Evolutionary conservation across 2,329 filamentous ascomycete genomes (phyloP).

Genomic region (Fusarium caatingaense): DNA sequence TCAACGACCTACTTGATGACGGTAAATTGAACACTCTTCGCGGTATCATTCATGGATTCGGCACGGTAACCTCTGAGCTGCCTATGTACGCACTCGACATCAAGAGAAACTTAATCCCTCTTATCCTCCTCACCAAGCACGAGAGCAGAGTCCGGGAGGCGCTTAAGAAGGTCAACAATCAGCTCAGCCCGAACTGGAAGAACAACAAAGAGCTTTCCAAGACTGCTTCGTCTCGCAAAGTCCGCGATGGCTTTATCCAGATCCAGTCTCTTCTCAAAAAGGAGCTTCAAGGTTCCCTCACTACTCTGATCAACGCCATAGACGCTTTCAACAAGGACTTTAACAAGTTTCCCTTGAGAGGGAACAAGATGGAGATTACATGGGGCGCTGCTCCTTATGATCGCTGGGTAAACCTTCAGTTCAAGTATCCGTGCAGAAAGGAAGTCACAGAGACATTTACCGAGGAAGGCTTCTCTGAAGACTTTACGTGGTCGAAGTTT

Average conservation of each 20-base stretch:
- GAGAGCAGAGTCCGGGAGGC: neutral
- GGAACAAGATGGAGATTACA: constrained; percentile 24
- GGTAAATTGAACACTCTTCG: constrained; percentile 4
- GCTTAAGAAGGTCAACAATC: constrained; percentile 7
- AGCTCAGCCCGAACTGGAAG: constrained; percentile 32
- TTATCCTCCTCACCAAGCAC: constrained; percentile 24
- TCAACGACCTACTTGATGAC: neutral
- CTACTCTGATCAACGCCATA: constrained; percentile 4
- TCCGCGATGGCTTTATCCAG: constrained; percentile 28
- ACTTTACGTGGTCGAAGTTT: constrained; percentile 25
- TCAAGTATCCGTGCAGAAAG: constrained; percentile 31
- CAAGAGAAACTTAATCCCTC: constrained; percentile 8
- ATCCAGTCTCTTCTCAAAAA: constrained; percentile 13
- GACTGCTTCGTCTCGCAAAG: constrained; percentile 19
- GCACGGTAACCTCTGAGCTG: constrained; percentile 8
- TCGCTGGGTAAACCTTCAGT: constrained; percentile 29
- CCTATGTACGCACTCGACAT: constrained; percentile 19
- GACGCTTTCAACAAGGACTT: constrained; percentile 25
- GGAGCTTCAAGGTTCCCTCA: neutral
- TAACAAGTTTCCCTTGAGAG: constrained; percentile 17
- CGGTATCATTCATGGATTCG: constrained; percentile 24
- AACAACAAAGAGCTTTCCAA: constrained; percentile 30
- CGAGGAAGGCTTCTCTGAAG: constrained; percentile 10
- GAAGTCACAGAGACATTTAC: constrained; percentile 23
- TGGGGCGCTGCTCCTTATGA: constrained; percentile 21